Evolutionary conservation across 2,329 filamentous ascomycete genomes (phyloP), one percentile per base, ranked within the genome.

Genomic region (Colletotrichum destructivum): DNA sequence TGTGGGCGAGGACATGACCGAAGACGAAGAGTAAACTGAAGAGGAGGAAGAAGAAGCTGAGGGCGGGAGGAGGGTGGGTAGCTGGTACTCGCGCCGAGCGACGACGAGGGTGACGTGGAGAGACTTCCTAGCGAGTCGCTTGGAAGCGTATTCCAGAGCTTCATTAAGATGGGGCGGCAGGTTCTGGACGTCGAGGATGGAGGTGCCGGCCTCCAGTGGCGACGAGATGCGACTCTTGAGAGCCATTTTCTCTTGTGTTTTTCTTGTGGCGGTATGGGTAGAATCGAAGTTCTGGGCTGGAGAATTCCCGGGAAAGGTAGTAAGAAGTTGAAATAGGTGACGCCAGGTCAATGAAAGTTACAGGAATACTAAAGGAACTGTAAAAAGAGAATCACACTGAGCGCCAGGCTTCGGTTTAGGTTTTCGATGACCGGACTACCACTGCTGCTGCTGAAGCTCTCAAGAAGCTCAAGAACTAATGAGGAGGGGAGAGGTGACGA

Each of bases 171-270:
- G 82, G n/a, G 84, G 79, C 2, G 90, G 89, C n/a, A 92, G 83
- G 70, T 87, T 85, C 74, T 89, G 85, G 44, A 83, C 82, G 75
- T 91, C 88, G 71, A 90, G 85, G 66, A 91, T 82, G 23, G 89
- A 91, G 52, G 83, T 82, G 21, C 89, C 89, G 38, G 90, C 89
- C 83, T 91, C 90, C 68, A 92, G 85, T 16, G 90, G 90, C 61
- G 88, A 87, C 1, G 90, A 91, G 76, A 92, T 92, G 68, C 82
- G 84, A 66, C 85, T 82, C 81, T 90, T 91, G 77, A 88, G 82
- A 49, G 83, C 77, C 84, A 87, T 86, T 44, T 40, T 76, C 49
- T 13, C 42, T 35, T 67, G 35, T 9, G 11, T n/a, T 11, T 11
- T 56, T 31, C 21, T 49, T 77, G 72, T 76, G 79, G 80, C 38